phyloP scores from a whole-genome alignment of 2,329 filamentous ascomycete species.

The Xylogone sp. region DNA sequence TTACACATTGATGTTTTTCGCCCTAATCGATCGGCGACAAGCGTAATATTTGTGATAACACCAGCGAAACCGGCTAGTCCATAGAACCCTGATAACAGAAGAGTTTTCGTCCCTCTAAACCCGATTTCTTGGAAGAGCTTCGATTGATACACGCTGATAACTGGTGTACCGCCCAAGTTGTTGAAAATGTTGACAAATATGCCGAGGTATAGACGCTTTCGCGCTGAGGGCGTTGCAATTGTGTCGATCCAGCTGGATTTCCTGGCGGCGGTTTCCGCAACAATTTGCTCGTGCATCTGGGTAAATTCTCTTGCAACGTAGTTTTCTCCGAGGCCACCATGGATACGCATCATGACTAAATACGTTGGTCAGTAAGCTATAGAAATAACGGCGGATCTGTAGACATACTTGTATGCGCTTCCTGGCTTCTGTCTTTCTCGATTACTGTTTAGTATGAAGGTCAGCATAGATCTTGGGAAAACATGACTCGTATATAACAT shows the following conservation, averaged over 20 bases:
- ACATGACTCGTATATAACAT: conserved; percentile 9
- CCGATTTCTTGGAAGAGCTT: conserved; percentile 7
- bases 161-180: conserved; percentile 30
- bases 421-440: conserved; percentile 6
- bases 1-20: conserved; percentile 27
- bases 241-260: conserved; percentile 2
- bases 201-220: conserved; percentile 5
- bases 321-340: conserved; percentile 16
- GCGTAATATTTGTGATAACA: conserved; percentile 28
- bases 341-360: conserved; percentile 14
- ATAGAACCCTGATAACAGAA: conserved; percentile 9
- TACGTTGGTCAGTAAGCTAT: conserved; percentile 1
- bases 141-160: conserved; percentile 27
- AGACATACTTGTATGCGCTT: conserved; percentile 6
- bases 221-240: conserved; percentile 3
- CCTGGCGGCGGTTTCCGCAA: conserved; percentile 4
- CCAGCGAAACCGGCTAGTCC: conserved; percentile 9
- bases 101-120: conserved; percentile 4
- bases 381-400: neutral
- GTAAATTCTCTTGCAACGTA: conserved; percentile 22
- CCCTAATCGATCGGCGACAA: conserved; percentile 31
- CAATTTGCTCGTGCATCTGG: conserved; percentile 19
- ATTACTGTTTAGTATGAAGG: conserved; percentile 3
- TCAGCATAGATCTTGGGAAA: conserved; percentile 2
- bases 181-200: conserved; percentile 9